Base-by-base conservation (phyloP, 805 yeast species). In the Saturnispora galanensis region DNA sequence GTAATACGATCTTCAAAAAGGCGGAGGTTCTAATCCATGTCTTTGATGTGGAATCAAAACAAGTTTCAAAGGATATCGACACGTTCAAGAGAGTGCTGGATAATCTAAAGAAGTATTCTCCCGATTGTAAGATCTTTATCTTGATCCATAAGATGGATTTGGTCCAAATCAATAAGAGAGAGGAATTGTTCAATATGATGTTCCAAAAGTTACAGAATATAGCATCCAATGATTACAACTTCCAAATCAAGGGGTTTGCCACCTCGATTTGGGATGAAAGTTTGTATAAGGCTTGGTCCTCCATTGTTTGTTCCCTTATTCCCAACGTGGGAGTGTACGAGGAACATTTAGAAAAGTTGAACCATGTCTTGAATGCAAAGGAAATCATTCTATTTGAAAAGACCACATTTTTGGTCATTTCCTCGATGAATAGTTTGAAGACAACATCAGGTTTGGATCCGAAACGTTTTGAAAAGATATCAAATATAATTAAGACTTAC, bases 191-290 rank as follows among this genome's bases (percentile, higher is more conserved):
- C 57, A 74, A 73, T 13, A 77, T 85, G 16, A 87, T 90, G 83
- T 83, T 87, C 84, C 79, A 76, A 42, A 84, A 83, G 55, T 65
- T 93, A 49, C 82, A 80, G 52, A 79, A 77, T 40, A 82, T 85
- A 12, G 81, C 95, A 3, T 49, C 36, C 33, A 69, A 76, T 44
- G 85, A 86, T 15, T 80, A 54, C 43, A 60, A 59, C 11, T 86
- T 87, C 64, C 68, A 76, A 38, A 67, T 87, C 38, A 74, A 77
- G 12, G 97, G 97, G 2, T 90, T 88, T 59, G 90, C 96, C 5
- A 93, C 97, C 0, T 85, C 96, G 1, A 90, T 90, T 46, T 90
- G 97, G 97, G 97, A 90, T 65, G 97, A 90, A 62, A 79, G 90
- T 56, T 68, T 90, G 47, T 93, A 90, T 62, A 89, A 84, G 61